Evolutionary conservation across 305 asterid species (phyloP).

Genomic region (Fraxinus platypoda): DNA sequence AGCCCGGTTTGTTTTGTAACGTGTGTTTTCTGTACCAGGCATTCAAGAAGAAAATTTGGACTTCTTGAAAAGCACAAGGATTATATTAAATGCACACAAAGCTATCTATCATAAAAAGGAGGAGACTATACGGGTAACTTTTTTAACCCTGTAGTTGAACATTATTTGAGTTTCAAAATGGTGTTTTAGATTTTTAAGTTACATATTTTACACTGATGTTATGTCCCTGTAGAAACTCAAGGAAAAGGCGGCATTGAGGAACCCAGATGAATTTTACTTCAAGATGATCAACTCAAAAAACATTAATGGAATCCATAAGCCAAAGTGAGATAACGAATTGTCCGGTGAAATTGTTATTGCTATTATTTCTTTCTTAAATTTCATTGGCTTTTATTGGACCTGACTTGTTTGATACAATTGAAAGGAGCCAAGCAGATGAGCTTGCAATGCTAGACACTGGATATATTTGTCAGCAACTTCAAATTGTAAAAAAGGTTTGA

Average conservation of each 20-base stretch:
- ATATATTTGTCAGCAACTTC: conserved; percentile 66
- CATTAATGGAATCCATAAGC: conserved; percentile 63
- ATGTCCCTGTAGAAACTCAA: conserved; percentile 62
- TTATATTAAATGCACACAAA: conserved; percentile 66
- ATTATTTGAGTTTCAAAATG: neutral
- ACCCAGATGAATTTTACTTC: conserved; percentile 90
- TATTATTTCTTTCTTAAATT: neutral
- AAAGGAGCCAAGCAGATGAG: conserved; percentile 60
- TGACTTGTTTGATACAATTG: conserved; percentile 19
- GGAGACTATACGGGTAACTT: conserved; percentile 54
- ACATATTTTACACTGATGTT: neutral
- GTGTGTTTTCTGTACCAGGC: conserved; percentile 30
- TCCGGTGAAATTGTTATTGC: neutral
- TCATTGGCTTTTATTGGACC: neutral
- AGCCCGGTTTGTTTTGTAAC: neutral
- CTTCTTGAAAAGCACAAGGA: conserved; percentile 87
- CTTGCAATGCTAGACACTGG: conserved; percentile 72
- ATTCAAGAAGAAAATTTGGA: conserved; percentile 64
- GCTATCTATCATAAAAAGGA: conserved; percentile 67
- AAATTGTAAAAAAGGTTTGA: conserved; percentile 63
- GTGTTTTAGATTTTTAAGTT: neutral
- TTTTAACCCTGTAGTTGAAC: neutral
- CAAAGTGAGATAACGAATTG: conserved; percentile 45
- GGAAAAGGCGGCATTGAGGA: conserved; percentile 78
- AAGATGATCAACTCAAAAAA: conserved; percentile 65